These are phyloP conservation scores for Powellomyces hirtus DNA, from an alignment of 192 early-diverging fungal species.

Conservation along the genomic window DNA sequence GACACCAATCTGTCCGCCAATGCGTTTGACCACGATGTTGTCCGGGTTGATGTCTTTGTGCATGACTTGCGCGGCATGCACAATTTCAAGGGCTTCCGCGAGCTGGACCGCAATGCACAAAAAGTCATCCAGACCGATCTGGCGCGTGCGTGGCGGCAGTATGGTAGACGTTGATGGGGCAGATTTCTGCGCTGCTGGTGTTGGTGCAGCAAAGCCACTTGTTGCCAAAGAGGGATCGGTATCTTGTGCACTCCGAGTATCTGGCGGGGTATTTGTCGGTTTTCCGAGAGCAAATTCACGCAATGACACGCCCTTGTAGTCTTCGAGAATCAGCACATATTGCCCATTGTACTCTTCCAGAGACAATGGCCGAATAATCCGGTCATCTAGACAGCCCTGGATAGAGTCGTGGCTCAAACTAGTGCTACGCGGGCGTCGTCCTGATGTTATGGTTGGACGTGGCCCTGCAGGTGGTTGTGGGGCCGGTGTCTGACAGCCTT, in stretches of 20 bases:
- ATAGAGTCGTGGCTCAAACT: slow-evolving; percentile 16
- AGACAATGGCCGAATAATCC: slow-evolving; percentile 34
- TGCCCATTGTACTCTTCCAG: slow-evolving; percentile 31
- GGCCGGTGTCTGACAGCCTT: background rate
- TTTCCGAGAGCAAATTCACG: slow-evolving; percentile 22
- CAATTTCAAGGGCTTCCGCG: slow-evolving; percentile 39
- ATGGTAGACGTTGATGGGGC: background rate
- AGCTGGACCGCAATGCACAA: slow-evolving; percentile 42
- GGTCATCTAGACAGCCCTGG: slow-evolving; percentile 1
- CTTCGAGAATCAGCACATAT: slow-evolving; percentile 37
- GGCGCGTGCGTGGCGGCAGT: background rate
- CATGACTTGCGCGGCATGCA: slow-evolving; percentile 40
- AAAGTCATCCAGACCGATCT: slow-evolving; percentile 33
- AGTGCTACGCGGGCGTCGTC: slow-evolving; percentile 8
- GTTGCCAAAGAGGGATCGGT: background rate
- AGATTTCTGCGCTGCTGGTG: background rate
- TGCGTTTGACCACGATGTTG: slow-evolving; percentile 40
- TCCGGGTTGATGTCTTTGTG: slow-evolving; percentile 55
- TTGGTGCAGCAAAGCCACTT: background rate
- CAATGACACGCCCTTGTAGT: slow-evolving; percentile 37
- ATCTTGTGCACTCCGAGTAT: background rate
- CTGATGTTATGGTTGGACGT: background rate
- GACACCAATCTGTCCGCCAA: slow-evolving; percentile 9
- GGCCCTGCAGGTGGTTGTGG: background rate
- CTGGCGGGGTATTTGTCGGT: background rate